Percentiles rank a stretch among this genome's conserved stretches.
These are phyloP conservation scores for Russula vinacea DNA, from an alignment of 768 basidiomycete species.

Conservation along the genomic window DNA sequence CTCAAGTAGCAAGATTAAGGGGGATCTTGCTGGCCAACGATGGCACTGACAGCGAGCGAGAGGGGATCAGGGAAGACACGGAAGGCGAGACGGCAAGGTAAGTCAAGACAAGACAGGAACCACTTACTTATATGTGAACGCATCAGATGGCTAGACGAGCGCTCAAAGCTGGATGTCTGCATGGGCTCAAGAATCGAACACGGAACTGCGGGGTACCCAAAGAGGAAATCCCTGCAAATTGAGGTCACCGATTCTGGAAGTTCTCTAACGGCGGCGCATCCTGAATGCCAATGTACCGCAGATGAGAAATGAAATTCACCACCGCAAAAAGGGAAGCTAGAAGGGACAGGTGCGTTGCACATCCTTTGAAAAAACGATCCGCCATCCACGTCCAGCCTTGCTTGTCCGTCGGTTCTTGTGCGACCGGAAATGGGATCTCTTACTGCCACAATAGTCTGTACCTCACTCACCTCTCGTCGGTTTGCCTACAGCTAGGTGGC, in stretches of 20 bases:
- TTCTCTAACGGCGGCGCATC: background rate
- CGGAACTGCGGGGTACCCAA: background rate
- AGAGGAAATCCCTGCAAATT: background rate
- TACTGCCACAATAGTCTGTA: background rate
- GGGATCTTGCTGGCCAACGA: background rate
- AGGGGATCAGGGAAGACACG: background rate
- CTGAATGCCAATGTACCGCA: background rate
- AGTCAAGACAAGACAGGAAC: background rate
- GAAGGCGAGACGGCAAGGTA: background rate
- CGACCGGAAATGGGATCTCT: background rate
- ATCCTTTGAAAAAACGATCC: background rate
- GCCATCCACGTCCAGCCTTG: background rate
- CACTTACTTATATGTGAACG: background rate
- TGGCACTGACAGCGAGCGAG: background rate
- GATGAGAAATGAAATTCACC: background rate
- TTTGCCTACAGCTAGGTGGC: background rate
- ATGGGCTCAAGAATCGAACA: no score
- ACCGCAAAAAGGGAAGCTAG: background rate
- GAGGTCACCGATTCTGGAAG: background rate
- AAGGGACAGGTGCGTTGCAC: no score
- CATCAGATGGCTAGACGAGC: background rate
- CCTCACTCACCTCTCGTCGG: slow-evolving; percentile 1
- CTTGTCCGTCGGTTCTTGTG: background rate
- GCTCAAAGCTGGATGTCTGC: background rate
- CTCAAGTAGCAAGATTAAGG: background rate